phyloP scores from a whole-genome alignment of 106 monocot species.

The Allium cepa region DNA sequence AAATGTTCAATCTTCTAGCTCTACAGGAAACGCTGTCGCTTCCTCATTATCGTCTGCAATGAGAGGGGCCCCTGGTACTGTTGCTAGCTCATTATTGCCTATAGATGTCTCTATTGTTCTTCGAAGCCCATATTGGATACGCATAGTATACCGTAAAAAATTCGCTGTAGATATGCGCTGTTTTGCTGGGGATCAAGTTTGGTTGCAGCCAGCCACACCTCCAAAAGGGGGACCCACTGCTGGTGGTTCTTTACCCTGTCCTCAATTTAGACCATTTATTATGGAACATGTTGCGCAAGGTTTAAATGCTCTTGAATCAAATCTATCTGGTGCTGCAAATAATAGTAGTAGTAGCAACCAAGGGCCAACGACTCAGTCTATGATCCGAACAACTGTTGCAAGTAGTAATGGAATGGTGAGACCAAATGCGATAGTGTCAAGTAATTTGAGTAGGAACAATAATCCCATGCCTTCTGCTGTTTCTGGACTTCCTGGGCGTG shows the following conservation, averaged over 20 bases:
- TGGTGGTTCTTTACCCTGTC: slow-evolving; percentile 95
- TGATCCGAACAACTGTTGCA: slow-evolving; percentile 22
- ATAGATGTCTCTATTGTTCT: slow-evolving; percentile 97
- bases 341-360: slow-evolving; percentile 24
- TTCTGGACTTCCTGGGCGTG: slow-evolving; percentile 46
- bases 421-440: slow-evolving; percentile 28
- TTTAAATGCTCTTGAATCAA: slow-evolving; percentile 83
- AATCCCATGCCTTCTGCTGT: slow-evolving; percentile 60
- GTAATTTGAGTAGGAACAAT: slow-evolving; percentile 53
- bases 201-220: slow-evolving; percentile 97
- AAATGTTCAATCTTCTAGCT: slow-evolving; percentile 37
- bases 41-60: slow-evolving; percentile 74
- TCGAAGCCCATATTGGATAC: slow-evolving; percentile 95
- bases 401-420: slow-evolving; percentile 28
- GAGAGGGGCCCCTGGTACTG: slow-evolving; percentile 84
- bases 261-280: slow-evolving; percentile 95
- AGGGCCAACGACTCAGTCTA: slow-evolving; percentile 16
- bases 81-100: slow-evolving; percentile 92
- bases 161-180: slow-evolving; percentile 99
- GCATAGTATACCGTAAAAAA: slow-evolving; percentile 98
- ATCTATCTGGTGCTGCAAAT: slow-evolving; percentile 42
- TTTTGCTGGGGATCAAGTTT: slow-evolving; percentile 99
- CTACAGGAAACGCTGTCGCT: slow-evolving; percentile 25
- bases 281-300: slow-evolving; percentile 99
- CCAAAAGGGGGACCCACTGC: slow-evolving; percentile 81